These are phyloP conservation scores for Volvox africanus DNA, from an alignment of 139 green algal species.

Conservation along the genomic window DNA sequence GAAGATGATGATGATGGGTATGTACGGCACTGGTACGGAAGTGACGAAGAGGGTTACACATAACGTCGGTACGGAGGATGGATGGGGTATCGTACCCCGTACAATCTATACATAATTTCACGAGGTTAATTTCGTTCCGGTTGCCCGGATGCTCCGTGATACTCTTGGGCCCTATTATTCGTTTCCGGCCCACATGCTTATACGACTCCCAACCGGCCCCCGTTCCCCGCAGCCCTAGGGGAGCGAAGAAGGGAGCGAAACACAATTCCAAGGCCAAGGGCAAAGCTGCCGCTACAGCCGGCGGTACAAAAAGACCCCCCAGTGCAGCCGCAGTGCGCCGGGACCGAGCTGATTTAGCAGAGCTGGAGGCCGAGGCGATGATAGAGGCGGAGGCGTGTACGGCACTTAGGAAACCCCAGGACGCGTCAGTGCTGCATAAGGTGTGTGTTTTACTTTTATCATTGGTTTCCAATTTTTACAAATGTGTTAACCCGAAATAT, in stretches of 20 bases:
- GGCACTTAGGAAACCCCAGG: neutral
- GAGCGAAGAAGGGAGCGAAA: no score
- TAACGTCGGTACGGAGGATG: neutral
- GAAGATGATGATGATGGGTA: neutral
- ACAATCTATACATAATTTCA: no score
- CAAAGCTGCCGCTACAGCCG: slow-evolving; percentile 42
- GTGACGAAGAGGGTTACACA: neutral
- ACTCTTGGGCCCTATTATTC: no score
- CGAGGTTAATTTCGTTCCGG: no score
- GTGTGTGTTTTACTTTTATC: slow-evolving; percentile 3
- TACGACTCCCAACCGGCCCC: no score
- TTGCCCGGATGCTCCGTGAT: no score
- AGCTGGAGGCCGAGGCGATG: slow-evolving; percentile 61
- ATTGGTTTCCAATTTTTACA: no score
- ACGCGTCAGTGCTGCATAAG: slow-evolving; percentile 53
- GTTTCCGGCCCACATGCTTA: no score
- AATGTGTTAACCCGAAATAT: no score
- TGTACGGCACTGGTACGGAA: no score
- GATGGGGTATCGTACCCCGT: no score
- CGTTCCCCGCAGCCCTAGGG: no score
- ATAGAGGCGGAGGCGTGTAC: slow-evolving; percentile 38
- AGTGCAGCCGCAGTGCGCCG: neutral
- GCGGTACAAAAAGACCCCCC: neutral
- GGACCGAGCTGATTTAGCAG: slow-evolving; percentile 50
- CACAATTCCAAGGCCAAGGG: neutral